Base-by-base conservation (phyloP, 2,329 filamentous ascomycete genomes). In the Aspergillus brasiliensis region DNA sequence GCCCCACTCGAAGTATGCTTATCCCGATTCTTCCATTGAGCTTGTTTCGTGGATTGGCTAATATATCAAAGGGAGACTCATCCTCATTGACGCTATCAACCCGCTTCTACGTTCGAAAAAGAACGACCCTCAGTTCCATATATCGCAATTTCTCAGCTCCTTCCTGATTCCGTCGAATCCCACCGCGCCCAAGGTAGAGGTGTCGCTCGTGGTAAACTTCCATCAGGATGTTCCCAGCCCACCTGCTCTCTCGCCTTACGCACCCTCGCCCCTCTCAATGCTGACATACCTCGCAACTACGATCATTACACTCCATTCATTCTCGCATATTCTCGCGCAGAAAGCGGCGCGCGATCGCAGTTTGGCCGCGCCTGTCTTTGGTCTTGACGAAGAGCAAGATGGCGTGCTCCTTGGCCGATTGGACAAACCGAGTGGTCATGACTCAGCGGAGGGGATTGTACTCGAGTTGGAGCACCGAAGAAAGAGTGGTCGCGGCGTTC, bases 261-360 rank as follows among this genome's bases (percentile, higher is more conserved):
- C 85, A 17, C 91, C 92, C 0, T 79, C 86, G 27, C 87, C 92
- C 0, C 81, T 96, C 11, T 87, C 87, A 1, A 80, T 92, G 0
- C 82, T 98, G 21, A 85, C 84, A 48, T 96, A 96, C 76, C 87
- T 97, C 59, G 91, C 93, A n/a, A 99, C 95, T 3, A 89, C 92
- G 3, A 85, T 98, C 56, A 83, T 98, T 60, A 87, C 85, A 4
- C 82, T 91, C 0, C 87, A 89, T 40, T 90, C 87, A 13, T 83
- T 97, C 40, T 80, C 86, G 7, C 92, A 97, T 67, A 85, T 91
- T 46, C 82, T 95, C 5, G 87, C 88, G 28, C 83, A 85, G 38
- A 92, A 92, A 72, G 84, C 83, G n/a, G 92, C 94, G 3, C 83
- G 84, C 8, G 88, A 95, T 74, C 85, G 90, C 59, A 92, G 90